Evolutionary conservation across 371 early-diverging fungal species (phyloP).

Genomic region (Zychaea mexicana): DNA sequence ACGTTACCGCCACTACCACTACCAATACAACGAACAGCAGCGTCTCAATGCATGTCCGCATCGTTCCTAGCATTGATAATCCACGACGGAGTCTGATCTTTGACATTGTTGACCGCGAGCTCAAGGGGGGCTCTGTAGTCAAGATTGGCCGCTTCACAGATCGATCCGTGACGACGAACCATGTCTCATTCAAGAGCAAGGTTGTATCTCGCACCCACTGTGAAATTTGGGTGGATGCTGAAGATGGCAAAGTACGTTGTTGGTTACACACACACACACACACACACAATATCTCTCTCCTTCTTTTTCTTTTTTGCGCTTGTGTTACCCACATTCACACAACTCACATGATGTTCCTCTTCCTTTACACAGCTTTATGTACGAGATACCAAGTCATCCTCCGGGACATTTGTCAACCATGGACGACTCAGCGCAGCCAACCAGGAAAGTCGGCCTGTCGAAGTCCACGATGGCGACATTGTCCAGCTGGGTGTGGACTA

Average conservation of each 20-base stretch:
- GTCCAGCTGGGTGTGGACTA: slow-evolving; percentile 96
- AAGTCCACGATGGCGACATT: slow-evolving; percentile 88
- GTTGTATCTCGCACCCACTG: slow-evolving; percentile 94
- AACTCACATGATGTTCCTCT: neutral
- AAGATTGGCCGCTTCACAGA: slow-evolving; percentile 82
- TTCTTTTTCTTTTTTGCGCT: neutral
- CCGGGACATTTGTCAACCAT: slow-evolving; percentile 96
- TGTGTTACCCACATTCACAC: neutral
- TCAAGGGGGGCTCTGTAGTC: slow-evolving; percentile 62
- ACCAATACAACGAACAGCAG: neutral
- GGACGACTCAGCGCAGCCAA: slow-evolving; percentile 86
- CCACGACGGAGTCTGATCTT: slow-evolving; percentile 72
- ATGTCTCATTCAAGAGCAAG: slow-evolving; percentile 89
- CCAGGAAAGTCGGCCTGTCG: slow-evolving; percentile 80
- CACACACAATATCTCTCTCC: too few species aligned
- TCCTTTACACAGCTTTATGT: slow-evolving; percentile 65
- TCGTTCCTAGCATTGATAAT: slow-evolving; percentile 74
- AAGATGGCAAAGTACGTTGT: slow-evolving; percentile 67
- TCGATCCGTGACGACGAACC: slow-evolving; percentile 52
- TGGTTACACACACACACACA: neutral
- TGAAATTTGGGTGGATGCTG: slow-evolving; percentile 83
- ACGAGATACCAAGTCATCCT: slow-evolving; percentile 91
- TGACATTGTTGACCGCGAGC: slow-evolving; percentile 76
- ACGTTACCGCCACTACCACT: neutral
- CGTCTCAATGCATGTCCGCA: slow-evolving; percentile 56